These are phyloP conservation scores for Somion occarium DNA, from an alignment of 1,284 basidiomycete species.

Conservation along the genomic window DNA sequence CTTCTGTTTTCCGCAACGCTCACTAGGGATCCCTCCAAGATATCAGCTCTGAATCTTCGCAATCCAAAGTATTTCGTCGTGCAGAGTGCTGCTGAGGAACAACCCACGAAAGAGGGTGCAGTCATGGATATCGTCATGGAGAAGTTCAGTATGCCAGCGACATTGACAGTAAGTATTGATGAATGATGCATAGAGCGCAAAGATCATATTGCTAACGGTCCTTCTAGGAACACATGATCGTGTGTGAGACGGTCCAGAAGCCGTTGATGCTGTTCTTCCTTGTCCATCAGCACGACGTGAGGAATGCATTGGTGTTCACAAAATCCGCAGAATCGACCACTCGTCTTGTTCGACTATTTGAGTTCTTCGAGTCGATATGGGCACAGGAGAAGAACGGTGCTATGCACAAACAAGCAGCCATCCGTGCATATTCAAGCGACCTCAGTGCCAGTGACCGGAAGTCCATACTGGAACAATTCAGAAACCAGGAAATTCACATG, in stretches of 20 bases:
- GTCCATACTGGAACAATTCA: conserved; percentile 77
- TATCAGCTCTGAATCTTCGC: conserved; percentile 76
- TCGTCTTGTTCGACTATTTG: conserved; percentile 79
- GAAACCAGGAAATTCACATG: conserved; percentile 80
- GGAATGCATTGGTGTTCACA: conserved; percentile 87
- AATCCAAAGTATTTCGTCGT: conserved; percentile 90
- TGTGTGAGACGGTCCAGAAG: conserved; percentile 79
- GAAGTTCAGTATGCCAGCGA: conserved; percentile 79
- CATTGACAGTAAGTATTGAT: conserved; percentile 52
- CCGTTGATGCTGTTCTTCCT: conserved; percentile 90
- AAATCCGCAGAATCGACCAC: conserved; percentile 91
- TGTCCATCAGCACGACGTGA: conserved; percentile 56
- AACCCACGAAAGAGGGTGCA: conserved; percentile 30
- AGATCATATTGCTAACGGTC: neutral
- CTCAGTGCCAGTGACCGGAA: conserved; percentile 73
- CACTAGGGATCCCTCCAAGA: conserved; percentile 90
- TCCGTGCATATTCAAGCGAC: conserved; percentile 85
- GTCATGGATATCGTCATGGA: conserved; percentile 60
- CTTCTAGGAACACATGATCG: conserved; percentile 80
- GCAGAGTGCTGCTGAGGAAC: conserved; percentile 33
- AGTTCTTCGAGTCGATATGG: conserved; percentile 71
- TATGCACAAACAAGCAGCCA: conserved; percentile 28
- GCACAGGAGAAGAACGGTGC: conserved; percentile 16
- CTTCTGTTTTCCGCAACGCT: conserved; percentile 96
- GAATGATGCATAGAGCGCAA: neutral